Percentiles rank a stretch among this genome's conserved stretches.
Evolutionary conservation across 768 basidiomycete species (phyloP).

Genomic region (Tephrocybe sp.): DNA sequence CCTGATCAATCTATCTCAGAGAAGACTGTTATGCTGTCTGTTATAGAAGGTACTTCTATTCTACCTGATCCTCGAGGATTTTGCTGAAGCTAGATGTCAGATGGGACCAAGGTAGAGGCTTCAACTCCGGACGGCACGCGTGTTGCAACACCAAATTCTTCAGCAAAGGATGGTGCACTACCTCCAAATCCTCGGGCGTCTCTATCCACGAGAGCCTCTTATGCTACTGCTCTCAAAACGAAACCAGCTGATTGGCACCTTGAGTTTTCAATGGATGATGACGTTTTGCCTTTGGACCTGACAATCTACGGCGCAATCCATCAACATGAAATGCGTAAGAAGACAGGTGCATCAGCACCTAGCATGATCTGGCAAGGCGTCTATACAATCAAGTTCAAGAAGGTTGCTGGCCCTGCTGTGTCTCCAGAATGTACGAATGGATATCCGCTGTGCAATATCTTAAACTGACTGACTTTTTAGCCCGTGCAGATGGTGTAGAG

Average conservation of each 20-base stretch:
- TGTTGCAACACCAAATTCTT: conserved; percentile 80
- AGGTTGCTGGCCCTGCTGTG: conserved; percentile 81
- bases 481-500: conserved; percentile 42
- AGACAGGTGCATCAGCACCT: conserved; percentile 58
- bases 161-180: conserved; percentile 38
- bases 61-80: not conserved
- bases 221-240: conserved; percentile 91
- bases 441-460: too few species aligned
- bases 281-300: conserved; percentile 77
- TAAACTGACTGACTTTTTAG: conserved; percentile 17
- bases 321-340: conserved; percentile 83
- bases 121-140: conserved; percentile 97
- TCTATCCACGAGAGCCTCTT: conserved; percentile 58
- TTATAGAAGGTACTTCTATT: conserved; percentile 66
- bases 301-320: conserved; percentile 98
- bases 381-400: conserved; percentile 92
- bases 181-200: conserved; percentile 27
- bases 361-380: conserved; percentile 87
- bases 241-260: conserved; percentile 97
- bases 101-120: conserved; percentile 92
- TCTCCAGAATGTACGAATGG: conserved; percentile 56
- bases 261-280: conserved; percentile 93
- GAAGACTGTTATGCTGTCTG: conserved; percentile 83
- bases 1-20: conserved; percentile 69
- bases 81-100: conserved; percentile 36